Percentiles rank a stretch among this genome's conserved stretches.
These are phyloP conservation scores for Fusarium falciforme DNA, from an alignment of 2,329 filamentous ascomycete species.

Conservation along the genomic window DNA sequence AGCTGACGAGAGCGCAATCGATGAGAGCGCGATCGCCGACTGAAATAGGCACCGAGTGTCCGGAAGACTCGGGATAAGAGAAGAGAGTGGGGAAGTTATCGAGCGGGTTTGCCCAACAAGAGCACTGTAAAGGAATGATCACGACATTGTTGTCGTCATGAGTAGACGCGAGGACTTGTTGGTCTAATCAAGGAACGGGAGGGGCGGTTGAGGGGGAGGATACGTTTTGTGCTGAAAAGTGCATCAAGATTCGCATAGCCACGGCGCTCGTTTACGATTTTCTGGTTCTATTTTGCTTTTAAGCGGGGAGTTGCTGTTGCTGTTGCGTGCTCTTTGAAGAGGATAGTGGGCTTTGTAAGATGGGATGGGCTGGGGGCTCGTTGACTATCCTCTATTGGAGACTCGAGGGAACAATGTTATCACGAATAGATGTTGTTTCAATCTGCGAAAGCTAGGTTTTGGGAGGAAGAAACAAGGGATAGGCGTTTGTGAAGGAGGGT, in stretches of 20 bases:
- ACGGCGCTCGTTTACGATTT: slow-evolving; percentile 41
- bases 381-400: not conserved
- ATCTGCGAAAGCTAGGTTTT: slow-evolving; percentile 1
- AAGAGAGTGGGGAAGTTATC: not conserved
- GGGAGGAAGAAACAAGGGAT: not conserved
- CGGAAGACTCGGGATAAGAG: slow-evolving; percentile 3
- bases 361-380: not conserved
- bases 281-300: slow-evolving; percentile 26
- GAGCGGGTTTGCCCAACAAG: slow-evolving; percentile 1
- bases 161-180: slow-evolving; percentile 9
- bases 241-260: slow-evolving; percentile 34
- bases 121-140: not conserved
- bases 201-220: slow-evolving; percentile 1
- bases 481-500: slow-evolving; percentile 7
- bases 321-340: slow-evolving; percentile 13
- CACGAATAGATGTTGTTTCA: slow-evolving; percentile 3
- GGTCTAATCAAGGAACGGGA: not conserved
- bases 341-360: slow-evolving; percentile 8
- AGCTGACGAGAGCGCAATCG: slow-evolving; percentile 56
- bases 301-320: slow-evolving; percentile 30
- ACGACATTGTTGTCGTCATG: slow-evolving; percentile 17
- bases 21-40: slow-evolving; percentile 59
- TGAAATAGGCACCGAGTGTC: slow-evolving; percentile 29
- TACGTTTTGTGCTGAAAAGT: slow-evolving; percentile 22
- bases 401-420: not conserved